phyloP scores from a whole-genome alignment of 139 green algal genomes.

The Chlorella vulgaris region DNA sequence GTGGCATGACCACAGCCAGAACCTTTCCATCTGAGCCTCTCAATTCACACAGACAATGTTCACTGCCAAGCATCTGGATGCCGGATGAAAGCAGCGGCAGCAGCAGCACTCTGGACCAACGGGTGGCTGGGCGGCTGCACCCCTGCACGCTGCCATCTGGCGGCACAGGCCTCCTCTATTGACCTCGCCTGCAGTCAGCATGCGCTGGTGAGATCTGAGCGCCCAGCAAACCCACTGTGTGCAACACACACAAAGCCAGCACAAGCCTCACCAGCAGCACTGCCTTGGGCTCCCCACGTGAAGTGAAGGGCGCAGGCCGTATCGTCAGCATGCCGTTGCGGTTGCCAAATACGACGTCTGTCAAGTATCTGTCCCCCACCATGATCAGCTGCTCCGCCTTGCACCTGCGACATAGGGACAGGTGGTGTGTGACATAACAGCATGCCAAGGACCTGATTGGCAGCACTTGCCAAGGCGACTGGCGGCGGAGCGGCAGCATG shows the following conservation, averaged over 20 bases:
- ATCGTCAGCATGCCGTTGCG: slow-evolving; percentile 87
- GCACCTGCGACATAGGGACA: slow-evolving; percentile 57
- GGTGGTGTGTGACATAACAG: too few relatives aligned
- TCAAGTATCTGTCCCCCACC: slow-evolving; percentile 91
- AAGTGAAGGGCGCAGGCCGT: slow-evolving; percentile 71
- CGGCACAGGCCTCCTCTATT: slow-evolving; percentile 66
- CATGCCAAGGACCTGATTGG: background rate
- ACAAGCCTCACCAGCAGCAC: slow-evolving; percentile 59
- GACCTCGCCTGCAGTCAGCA: slow-evolving; percentile 48
- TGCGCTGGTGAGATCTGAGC: background rate
- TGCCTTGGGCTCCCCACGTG: slow-evolving; percentile 64
- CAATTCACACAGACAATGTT: background rate
- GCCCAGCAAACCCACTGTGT: background rate
- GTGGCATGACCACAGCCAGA: background rate
- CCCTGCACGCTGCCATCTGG: slow-evolving; percentile 49
- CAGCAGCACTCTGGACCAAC: slow-evolving; percentile 19
- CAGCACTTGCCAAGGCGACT: background rate
- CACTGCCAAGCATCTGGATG: slow-evolving; percentile 27
- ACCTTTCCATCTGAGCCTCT: too few relatives aligned
- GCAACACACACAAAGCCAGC: background rate
- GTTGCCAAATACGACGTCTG: slow-evolving; percentile 91
- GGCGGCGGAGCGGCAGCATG: background rate
- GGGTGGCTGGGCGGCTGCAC: slow-evolving; percentile 55
- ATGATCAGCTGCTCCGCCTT: slow-evolving; percentile 72
- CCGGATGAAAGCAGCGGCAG: slow-evolving; percentile 20